Base-by-base conservation (phyloP, 208 protist species). In the Acanthamoeba rhysodes region DNA sequence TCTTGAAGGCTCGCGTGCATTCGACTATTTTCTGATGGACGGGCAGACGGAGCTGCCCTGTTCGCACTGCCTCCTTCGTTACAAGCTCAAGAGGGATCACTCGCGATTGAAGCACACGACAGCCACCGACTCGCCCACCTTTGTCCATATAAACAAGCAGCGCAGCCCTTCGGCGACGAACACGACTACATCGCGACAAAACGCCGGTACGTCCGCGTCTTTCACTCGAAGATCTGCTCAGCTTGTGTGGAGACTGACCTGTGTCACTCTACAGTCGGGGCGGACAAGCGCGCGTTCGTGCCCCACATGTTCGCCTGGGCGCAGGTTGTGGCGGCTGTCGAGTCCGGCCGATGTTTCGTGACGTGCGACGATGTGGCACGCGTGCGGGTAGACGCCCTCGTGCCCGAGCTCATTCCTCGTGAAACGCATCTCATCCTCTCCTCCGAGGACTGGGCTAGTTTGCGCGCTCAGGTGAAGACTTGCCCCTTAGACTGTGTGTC, bases 391-490 rank as follows among this genome's bases (percentile, higher is more conserved):
- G 74, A 82, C 37, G 12, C 41, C 20, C 74, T 82, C 20, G 74
- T 82, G 32, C 74, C 74, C 12, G 74, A 82, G 37, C 74, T 82
- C 41, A 82, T 82, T n/a, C 74, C 74, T 5, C 74, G 74, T 16
- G 74, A 82, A 27, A 82, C 74, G 8, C 74, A 82, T 24, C 74
- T 82, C 41, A 48, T 82, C 37, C 29, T 82, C 5, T 55, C 74
- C 74, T 2, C 74, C 22, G 74, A 82, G 29, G 74, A 82, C 20
- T 82, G 74, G 74, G 9, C 10, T 55, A 20, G 12, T 53, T 24
- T 82, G 37, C 32, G n/a, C 32, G 22, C 74, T 55, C 32, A 50
- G 74, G 74, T 82, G 22, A 57, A 57, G 53, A 2, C 53, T 57
- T 57, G 53, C 1, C 14, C 16, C 7, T 18, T 14, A 10, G 45